A percentile compares a stretch with the other conserved stretches of the same genome.
Conservation (phyloP, 2,329 filamentous ascomycete genomes). For the Cladosporium sp. region DNA sequence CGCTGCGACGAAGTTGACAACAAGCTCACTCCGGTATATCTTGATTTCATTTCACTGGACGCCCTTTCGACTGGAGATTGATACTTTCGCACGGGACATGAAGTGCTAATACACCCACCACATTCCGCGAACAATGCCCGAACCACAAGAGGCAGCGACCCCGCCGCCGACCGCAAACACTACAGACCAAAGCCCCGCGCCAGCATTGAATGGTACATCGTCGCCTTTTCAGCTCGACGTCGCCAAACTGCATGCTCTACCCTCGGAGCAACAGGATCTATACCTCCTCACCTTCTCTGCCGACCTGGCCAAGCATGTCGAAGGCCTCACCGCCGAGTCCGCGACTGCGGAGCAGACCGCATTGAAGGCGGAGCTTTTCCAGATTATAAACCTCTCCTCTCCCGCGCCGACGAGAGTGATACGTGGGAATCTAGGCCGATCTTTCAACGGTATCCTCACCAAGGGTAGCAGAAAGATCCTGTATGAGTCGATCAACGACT, state of each 20-base stretch:
- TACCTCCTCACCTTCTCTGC: conserved; percentile 87
- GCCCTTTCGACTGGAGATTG: background rate
- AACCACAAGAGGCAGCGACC: background rate
- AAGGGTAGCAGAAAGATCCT: conserved; percentile 86
- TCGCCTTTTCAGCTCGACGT: conserved; percentile 63
- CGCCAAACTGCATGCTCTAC: conserved; percentile 78
- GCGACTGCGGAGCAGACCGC: conserved; percentile 84
- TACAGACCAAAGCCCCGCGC: background rate
- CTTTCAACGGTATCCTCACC: conserved; percentile 73
- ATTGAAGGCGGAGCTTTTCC: conserved; percentile 89
- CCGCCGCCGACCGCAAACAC: background rate
- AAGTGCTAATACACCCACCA: background rate
- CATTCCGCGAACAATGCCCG: conserved; percentile 2
- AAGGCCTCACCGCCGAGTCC: conserved; percentile 66
- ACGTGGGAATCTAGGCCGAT: conserved; percentile 79
- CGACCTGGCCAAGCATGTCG: conserved; percentile 73
- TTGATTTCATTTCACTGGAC: too few relatives aligned
- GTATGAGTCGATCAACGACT: conserved; percentile 89
- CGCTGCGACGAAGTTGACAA: too few relatives aligned
- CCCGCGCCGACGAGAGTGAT: conserved; percentile 83
- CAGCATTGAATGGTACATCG: background rate
- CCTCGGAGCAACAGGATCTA: conserved; percentile 91
- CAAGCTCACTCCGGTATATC: too few relatives aligned
- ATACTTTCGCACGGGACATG: conserved; percentile 2
- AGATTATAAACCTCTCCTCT: conserved; percentile 75